Evolutionary conservation across 2,329 filamentous ascomycete genomes (phyloP), one percentile per base, ranked within the genome.

Genomic region (Orbilia oligospora): DNA sequence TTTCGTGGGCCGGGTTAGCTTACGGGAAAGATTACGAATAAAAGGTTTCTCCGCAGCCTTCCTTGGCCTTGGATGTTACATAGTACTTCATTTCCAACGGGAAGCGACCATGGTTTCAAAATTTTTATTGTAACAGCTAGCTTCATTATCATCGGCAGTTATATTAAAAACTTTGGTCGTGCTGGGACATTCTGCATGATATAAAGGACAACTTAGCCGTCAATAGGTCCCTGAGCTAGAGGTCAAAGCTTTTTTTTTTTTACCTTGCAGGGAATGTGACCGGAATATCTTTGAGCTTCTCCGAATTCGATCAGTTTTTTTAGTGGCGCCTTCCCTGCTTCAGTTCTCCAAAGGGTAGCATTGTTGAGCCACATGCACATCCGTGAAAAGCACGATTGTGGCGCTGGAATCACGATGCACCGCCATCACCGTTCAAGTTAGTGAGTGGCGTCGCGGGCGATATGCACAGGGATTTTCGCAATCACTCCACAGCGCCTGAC

Each of bases 221-320:
- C 56, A 61, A 27, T 5, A 41, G 18, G 16, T 27, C 53, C 53
- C 51, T 51, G 33, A 24, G 24, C 30, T 30, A 30, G 56, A 44
- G 33, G 56, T 61, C 56, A 36, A 30, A 61, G 56, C 56, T 61
- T 61, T 51, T 58, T 48, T 55, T 48, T 46, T 24, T n/a, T 20
- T 33, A 14, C 18, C 55, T 36, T 24, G 14, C 27, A 16, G 20
- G 48, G 56, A 44, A 63, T 46, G 38, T 41, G 16, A n/a, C 38
- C 69, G 70, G 70, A 73, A 73, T 51, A 67, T 72, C 55, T 56
- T 66, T 14, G 46, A n/a, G 65, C 70, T 27, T 72, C 70, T 72
- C 70, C 70, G 70, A 61, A 55, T 49, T 24, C 14, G 41, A n/a
- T n/a, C 41, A 18, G 9, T 18, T 18, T n/a, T 46, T 46, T 46